These are phyloP conservation scores for Dinochytrium kinnereticum DNA, from an alignment of 371 early-diverging fungal species.

Conservation along the genomic window DNA sequence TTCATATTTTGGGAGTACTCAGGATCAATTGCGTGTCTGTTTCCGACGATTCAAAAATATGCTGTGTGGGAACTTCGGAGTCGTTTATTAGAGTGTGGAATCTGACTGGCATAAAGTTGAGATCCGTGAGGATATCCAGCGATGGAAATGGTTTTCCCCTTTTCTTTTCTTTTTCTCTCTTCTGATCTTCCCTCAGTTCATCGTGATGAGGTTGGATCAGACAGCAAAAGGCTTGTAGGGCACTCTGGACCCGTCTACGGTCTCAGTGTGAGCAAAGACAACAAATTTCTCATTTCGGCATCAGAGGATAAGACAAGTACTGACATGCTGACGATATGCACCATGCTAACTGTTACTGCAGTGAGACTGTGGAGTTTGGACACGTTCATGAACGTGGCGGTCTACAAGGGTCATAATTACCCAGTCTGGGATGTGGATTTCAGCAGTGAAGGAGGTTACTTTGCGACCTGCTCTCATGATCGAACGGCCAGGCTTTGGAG, in stretches of 20 bases:
- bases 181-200: slow-evolving; percentile 4
- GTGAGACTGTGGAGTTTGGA: slow-evolving; percentile 97
- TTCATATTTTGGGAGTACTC: slow-evolving; percentile 3
- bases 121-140: slow-evolving; percentile 19
- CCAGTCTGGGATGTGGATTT: slow-evolving; percentile 91
- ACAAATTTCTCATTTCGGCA: slow-evolving; percentile 87
- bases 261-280: slow-evolving; percentile 87
- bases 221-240: slow-evolving; percentile 72
- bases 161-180: background rate
- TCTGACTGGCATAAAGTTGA: slow-evolving; percentile 46
- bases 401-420: slow-evolving; percentile 97
- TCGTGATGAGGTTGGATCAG: slow-evolving; percentile 20
- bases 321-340: too few relatives aligned
- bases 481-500: slow-evolving; percentile 97
- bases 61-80: slow-evolving; percentile 90
- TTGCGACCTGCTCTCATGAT: slow-evolving; percentile 97
- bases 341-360: too few relatives aligned
- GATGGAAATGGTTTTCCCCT: background rate
- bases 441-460: slow-evolving; percentile 82
- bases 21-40: slow-evolving; percentile 78
- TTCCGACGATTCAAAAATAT: slow-evolving; percentile 71
- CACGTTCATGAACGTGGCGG: slow-evolving; percentile 86
- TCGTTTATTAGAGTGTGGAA: slow-evolving; percentile 90
- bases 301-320: slow-evolving; percentile 96
- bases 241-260: slow-evolving; percentile 98